Evolutionary conservation across 192 early-diverging fungal species (phyloP), one percentile per base, ranked within the genome.

Genomic region (Physocladia obscura): DNA sequence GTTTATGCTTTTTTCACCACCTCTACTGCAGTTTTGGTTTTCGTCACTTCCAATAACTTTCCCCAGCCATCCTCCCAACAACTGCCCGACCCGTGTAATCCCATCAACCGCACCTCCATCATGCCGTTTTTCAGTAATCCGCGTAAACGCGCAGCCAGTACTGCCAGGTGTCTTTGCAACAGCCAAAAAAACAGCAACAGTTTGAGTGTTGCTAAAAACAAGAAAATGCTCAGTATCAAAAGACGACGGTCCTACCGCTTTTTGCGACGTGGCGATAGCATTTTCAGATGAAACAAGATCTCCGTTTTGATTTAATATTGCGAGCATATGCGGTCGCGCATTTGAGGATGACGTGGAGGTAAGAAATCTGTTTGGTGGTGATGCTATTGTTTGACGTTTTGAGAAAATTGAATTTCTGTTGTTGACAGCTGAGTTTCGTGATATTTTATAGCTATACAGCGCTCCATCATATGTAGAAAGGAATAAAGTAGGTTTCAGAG

Each of bases 251-350:
- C n/a, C n/a, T n/a, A n/a, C n/a, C n/a, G n/a, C n/a, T n/a, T n/a
- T n/a, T n/a, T n/a, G n/a, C n/a, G n/a, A n/a, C n/a, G n/a, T n/a
- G n/a, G n/a, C n/a, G n/a, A 13, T n/a, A 58, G 24, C 26, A 24
- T 34, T 4, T 58, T 58, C 57, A 26, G 29, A 54, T 54, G 51
- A 11, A 8, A 35, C 29, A 22, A 34, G 24, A 4, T 34, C 6
- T 8, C 57, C 57, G 34, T 58, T 34, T 58, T 58, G 57, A 35
- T 58, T 58, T 34, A 58, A 35, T 4, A 58, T 31, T 13, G 57
- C 51, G 13, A 54, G 51, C 5, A 37, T 44, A 13, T 44, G 40
- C 40, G 40, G 40, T n/a, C 40, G 8, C 8, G 40, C 40, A n/a
- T 44, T 44, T 8, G n/a, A 44, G n/a, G n/a, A 8, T 44, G 40